Percentiles rank a stretch among this genome's conserved stretches.
phyloP scores from a whole-genome alignment of 2,329 filamentous ascomycete genomes.

The Plenodomus lindquistii region DNA sequence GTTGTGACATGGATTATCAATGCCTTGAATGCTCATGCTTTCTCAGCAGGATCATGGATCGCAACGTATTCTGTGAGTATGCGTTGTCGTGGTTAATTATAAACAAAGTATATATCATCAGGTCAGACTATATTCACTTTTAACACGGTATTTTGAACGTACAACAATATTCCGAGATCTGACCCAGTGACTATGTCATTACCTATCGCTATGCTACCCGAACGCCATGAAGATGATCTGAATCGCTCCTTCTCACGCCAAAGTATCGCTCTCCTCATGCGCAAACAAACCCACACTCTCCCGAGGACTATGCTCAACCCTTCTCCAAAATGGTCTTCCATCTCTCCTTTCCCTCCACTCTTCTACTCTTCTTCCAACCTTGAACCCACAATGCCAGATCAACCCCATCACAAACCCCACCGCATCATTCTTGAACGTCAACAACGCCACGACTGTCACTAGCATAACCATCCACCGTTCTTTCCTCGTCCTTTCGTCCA shows the following conservation, averaged over 20 bases:
- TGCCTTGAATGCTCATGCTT: no score
- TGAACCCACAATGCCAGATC: slow-evolving; percentile 73
- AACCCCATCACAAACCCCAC: slow-evolving; percentile 84
- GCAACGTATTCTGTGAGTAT: no score
- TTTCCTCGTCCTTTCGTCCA: slow-evolving; percentile 69
- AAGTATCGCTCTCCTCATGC: slow-evolving; percentile 33
- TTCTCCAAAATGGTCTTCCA: slow-evolving; percentile 31
- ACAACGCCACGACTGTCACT: slow-evolving; percentile 76
- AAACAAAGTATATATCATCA: no score
- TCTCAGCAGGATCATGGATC: no score
- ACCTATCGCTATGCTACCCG: no score
- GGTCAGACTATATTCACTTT: no score
- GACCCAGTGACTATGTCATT: no score
- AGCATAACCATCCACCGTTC: slow-evolving; percentile 90
- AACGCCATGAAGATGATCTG: not conserved
- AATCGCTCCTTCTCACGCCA: slow-evolving; percentile 21
- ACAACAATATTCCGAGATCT: no score
- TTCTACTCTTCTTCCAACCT: slow-evolving; percentile 25
- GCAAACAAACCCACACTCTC: slow-evolving; percentile 30
- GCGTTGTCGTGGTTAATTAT: no score
- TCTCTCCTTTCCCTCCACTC: slow-evolving; percentile 24
- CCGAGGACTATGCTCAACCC: slow-evolving; percentile 14
- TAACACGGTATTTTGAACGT: no score
- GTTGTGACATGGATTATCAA: no score
- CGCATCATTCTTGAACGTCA: slow-evolving; percentile 89